phyloP scores from a whole-genome alignment of 176 grass and related monocot genomes.

The Areca catechu region DNA sequence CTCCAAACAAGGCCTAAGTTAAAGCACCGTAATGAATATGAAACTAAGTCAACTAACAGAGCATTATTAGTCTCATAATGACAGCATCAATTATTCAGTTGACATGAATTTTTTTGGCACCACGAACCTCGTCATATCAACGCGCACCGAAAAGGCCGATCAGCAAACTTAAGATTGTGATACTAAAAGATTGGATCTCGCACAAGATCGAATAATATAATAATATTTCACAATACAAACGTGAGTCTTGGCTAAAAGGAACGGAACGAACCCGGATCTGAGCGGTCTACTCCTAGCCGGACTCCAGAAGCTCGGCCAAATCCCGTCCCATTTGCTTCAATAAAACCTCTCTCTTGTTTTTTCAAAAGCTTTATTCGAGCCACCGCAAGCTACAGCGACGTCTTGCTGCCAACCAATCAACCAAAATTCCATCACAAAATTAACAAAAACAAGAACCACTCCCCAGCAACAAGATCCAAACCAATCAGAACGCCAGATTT shows the following conservation, averaged over 20 bases:
- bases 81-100: too few relatives aligned
- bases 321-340: slow-evolving; percentile 64
- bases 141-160: too few relatives aligned
- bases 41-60: too few relatives aligned
- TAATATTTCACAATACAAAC: background rate
- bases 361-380: slow-evolving; percentile 82
- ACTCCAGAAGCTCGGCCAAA: slow-evolving; percentile 70
- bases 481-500: background rate
- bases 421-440: background rate
- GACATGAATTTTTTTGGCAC: too few relatives aligned
- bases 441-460: background rate
- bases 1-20: too few relatives aligned
- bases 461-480: background rate
- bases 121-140: too few relatives aligned
- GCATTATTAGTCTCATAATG: too few relatives aligned
- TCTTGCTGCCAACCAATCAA: slow-evolving; percentile 50
- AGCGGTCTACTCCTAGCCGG: slow-evolving; percentile 71
- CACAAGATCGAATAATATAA: too few relatives aligned
- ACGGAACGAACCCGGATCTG: slow-evolving; percentile 51
- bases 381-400: slow-evolving; percentile 67
- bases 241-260: background rate
- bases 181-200: too few relatives aligned
- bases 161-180: too few relatives aligned
- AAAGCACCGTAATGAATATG: too few relatives aligned
- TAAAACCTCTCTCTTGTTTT: slow-evolving; percentile 58